Percentiles rank a stretch among this genome's conserved stretches.
Evolutionary conservation across 768 basidiomycete genomes (phyloP).

Genomic region (Mycena indigotica): DNA sequence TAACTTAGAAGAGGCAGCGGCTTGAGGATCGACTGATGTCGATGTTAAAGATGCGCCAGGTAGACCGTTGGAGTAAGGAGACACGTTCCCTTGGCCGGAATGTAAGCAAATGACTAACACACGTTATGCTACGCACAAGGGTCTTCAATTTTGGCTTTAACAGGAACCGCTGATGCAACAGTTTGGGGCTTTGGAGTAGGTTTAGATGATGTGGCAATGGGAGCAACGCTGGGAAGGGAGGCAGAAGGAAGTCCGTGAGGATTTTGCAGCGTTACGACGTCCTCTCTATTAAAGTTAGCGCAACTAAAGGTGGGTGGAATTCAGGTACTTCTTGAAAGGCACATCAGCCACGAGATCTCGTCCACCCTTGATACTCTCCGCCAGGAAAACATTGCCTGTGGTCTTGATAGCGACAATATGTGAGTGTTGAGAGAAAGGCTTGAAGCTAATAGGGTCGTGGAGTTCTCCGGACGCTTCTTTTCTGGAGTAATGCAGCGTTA

Average conservation of each 20-base stretch:
- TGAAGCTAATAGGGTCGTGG: conserved; percentile 97
- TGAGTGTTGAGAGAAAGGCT: conserved; percentile 94
- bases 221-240: conserved; percentile 39
- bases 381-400: conserved; percentile 91
- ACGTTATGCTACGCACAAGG: too few species aligned
- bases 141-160: conserved; percentile 55
- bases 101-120: too few species aligned
- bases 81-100: conserved; percentile 72
- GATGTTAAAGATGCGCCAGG: conserved; percentile 94
- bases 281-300: conserved; percentile 52
- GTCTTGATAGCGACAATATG: conserved; percentile 89
- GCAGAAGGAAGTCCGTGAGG: conserved; percentile 74
- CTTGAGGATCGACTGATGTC: conserved; percentile 81
- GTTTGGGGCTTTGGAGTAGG: conserved; percentile 35
- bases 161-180: conserved; percentile 34
- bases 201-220: conserved; percentile 37
- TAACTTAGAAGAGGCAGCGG: conserved; percentile 69
- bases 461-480: conserved; percentile 83
- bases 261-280: conserved; percentile 94
- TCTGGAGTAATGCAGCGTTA: conserved; percentile 78
- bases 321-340: conserved; percentile 75
- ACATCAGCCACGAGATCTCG: conserved; percentile 85
- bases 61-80: conserved; percentile 87
- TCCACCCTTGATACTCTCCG: conserved; percentile 86
- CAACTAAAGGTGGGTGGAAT: conserved; percentile 3